These are phyloP conservation scores for Yamadazyma buinensis DNA, from an alignment of 1,139 yeast species.

Conservation along the genomic window DNA sequence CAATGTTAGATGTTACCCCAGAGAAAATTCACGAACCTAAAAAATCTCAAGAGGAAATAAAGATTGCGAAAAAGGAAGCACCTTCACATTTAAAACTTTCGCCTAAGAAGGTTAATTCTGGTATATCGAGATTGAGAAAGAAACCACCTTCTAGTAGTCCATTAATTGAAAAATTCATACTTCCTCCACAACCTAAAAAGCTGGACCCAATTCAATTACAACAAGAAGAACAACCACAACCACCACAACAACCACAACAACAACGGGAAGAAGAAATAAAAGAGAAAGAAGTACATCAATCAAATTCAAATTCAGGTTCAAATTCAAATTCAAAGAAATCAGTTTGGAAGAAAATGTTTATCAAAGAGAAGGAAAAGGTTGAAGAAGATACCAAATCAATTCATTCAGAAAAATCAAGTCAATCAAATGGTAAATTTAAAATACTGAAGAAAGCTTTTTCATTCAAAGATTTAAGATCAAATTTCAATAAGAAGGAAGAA, in stretches of 20 bases:
- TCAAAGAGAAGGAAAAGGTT: slow-evolving; percentile 2
- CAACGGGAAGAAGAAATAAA: too few species aligned
- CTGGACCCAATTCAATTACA: background rate
- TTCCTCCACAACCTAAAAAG: background rate
- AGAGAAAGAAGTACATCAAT: too few species aligned
- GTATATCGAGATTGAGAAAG: slow-evolving; percentile 6
- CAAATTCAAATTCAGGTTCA: slow-evolving; percentile 4
- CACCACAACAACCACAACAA: background rate
- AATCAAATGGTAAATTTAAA: slow-evolving; percentile 4
- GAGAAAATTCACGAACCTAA: background rate
- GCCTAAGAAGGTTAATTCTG: slow-evolving; percentile 4
- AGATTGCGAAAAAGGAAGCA: background rate
- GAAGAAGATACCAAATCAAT: slow-evolving; percentile 4
- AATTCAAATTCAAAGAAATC: slow-evolving; percentile 7
- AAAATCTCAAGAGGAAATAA: background rate
- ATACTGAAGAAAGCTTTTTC: slow-evolving; percentile 14
- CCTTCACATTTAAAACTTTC: slow-evolving; percentile 3
- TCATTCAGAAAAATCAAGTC: slow-evolving; percentile 5
- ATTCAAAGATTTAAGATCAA: slow-evolving; percentile 12
- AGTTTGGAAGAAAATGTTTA: slow-evolving; percentile 14
- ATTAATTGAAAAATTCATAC: slow-evolving; percentile 8
- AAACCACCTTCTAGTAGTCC: slow-evolving; percentile 11
- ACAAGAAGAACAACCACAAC: background rate
- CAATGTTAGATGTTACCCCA: slow-evolving; percentile 16
- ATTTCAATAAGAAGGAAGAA: slow-evolving; percentile 10